Evolutionary conservation across 371 early-diverging fungal genomes (phyloP).

Genomic region (Mucor piriformis): DNA sequence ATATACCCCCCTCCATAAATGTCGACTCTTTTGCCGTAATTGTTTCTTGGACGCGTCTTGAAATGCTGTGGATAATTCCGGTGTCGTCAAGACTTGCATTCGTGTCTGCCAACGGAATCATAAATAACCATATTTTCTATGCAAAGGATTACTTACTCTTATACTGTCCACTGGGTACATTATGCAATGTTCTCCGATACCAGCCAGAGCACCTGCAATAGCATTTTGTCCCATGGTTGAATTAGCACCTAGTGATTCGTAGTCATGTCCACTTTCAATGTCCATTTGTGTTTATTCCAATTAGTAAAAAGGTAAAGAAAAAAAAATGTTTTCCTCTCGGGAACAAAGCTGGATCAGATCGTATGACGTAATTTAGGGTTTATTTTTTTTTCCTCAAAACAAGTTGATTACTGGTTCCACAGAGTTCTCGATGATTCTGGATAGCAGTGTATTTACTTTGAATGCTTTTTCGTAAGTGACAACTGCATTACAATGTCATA

Average conservation of each 20-base stretch:
- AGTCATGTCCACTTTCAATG: conserved; percentile 66
- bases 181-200: conserved; percentile 94
- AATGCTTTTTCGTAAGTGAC: too few species aligned
- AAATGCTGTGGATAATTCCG: background rate
- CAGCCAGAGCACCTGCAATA: conserved; percentile 94
- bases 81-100: conserved; percentile 41
- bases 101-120: conserved; percentile 37
- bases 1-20: conserved; percentile 90
- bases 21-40: conserved; percentile 17
- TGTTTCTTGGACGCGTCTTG: conserved; percentile 15
- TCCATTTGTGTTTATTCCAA: background rate
- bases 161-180: conserved; percentile 95
- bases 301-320: too few species aligned
- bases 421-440: too few species aligned
- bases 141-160: conserved; percentile 63
- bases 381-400: too few species aligned
- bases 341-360: too few species aligned
- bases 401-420: too few species aligned
- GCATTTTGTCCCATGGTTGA: conserved; percentile 79
- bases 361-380: too few species aligned
- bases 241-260: conserved; percentile 86
- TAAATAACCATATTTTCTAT: background rate
- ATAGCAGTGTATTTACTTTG: too few species aligned
- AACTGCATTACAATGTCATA: too few species aligned
- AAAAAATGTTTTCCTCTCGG: too few species aligned